Base-by-base conservation (phyloP, 768 basidiomycete genomes). In the Mycena galopus region DNA sequence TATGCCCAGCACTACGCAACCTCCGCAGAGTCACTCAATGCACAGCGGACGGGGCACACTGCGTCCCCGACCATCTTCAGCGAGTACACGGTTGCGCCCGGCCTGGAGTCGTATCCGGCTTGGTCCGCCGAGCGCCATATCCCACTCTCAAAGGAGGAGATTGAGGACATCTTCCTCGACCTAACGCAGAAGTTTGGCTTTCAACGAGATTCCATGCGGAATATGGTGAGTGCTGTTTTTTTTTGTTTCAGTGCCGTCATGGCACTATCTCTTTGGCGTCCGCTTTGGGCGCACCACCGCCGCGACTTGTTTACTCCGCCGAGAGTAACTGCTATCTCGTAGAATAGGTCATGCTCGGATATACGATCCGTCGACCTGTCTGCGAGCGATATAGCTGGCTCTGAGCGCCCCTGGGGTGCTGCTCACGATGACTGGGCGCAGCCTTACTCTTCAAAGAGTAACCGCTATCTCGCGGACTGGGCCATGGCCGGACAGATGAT, bases 171-270 rank as follows among this genome's bases (percentile, higher is more conserved):
- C 65, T 95, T 99, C 80, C 90, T 98, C 60, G 98, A 99, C 85
- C 88, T 99, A 42, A 93, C 96, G 25, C 96, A 98, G 87, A 99
- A 99, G 84, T 99, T 99, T 83, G 98, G 98, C 71, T 99, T 99
- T 80, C 98, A 97, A 84, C 87, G 94, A 69, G 96, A 97, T 81
- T 94, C 93, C 19, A 96, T 96, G 95, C 87, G 96, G 71, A 99
- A 96, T 88, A 98, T 95, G 94, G 94, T 96, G 77, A 76, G 84
- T 77, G 30, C 27, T 55, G 53, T 29, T 57, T 35, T 50, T 63
- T 59, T n/a, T 71, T 56, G 65, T 27, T 32, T 33, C 67, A 58
- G 63, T 60, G 42, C 44, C 51, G 47, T 70, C 53, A 0, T 57
- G 19, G 55, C 29, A 21, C 19, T 19, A 9, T 10, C 2, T 33